Percentiles rank a stretch among this genome's conserved stretches.
phyloP scores from a whole-genome alignment of 306 rosid genomes.

The Betula pendula region DNA sequence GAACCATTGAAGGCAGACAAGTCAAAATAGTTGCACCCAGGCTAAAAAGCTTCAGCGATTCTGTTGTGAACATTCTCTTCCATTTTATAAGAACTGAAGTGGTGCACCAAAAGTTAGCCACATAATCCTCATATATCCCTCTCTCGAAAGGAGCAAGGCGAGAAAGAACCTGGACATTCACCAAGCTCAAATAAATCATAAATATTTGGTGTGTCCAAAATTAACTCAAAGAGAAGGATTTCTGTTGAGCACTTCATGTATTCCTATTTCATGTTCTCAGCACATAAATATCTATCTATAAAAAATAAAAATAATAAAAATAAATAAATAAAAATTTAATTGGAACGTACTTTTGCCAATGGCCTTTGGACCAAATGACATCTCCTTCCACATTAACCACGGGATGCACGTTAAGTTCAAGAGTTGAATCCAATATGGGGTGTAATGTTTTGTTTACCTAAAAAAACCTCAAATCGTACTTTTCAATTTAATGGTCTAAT shows the following conservation, averaged over 20 bases:
- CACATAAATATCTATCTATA: background rate
- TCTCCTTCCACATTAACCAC: background rate
- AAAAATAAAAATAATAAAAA: no score
- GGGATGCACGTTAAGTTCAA: background rate
- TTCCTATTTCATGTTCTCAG: background rate
- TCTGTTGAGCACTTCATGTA: background rate
- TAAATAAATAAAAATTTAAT: no score
- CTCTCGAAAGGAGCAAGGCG: constrained; percentile 95
- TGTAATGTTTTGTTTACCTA: background rate
- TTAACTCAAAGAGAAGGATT: background rate
- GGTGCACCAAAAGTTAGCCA: constrained; percentile 95
- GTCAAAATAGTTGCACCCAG: constrained; percentile 61
- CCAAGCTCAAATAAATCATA: constrained; percentile 27
- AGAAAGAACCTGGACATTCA: constrained; percentile 59
- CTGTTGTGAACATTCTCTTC: constrained; percentile 76
- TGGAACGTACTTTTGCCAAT: background rate
- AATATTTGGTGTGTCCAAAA: background rate
- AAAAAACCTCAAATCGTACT: no score
- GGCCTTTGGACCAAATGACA: background rate
- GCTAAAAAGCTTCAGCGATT: constrained; percentile 67
- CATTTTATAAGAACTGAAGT: constrained; percentile 82
- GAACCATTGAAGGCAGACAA: constrained; percentile 85
- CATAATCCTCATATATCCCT: constrained; percentile 92
- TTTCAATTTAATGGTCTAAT: no score
- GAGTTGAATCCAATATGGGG: background rate